These are phyloP conservation scores for Maudiozyma bulderi DNA, from an alignment of 805 yeast genomes.

Conservation along the genomic window DNA sequence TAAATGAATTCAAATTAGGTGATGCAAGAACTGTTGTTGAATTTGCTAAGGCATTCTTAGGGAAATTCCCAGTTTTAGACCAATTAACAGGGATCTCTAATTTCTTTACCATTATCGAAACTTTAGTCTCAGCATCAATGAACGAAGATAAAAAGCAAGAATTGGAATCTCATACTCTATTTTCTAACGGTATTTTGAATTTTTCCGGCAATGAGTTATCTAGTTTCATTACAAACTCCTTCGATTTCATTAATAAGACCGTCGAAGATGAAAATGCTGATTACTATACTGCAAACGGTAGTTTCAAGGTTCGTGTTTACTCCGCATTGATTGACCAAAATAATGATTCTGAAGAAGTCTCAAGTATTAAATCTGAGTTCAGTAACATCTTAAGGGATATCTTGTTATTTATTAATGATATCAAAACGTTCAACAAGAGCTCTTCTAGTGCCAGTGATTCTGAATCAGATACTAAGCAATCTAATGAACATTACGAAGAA, in stretches of 20 bases:
- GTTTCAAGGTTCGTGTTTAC: conserved; percentile 47
- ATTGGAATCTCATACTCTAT: conserved; percentile 46
- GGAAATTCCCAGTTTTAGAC: conserved; percentile 56
- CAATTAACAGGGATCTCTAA: conserved; percentile 49
- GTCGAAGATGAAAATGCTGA: conserved; percentile 31
- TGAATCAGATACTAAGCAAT: conserved; percentile 13
- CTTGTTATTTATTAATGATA: conserved; percentile 17
- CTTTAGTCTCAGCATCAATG: conserved; percentile 30
- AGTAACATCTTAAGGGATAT: conserved; percentile 17
- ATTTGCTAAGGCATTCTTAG: conserved; percentile 61
- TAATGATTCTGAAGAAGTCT: conserved; percentile 8
- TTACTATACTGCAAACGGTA: conserved; percentile 18
- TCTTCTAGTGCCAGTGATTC: conserved; percentile 1
- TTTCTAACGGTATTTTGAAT: conserved; percentile 51
- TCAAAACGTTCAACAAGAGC: conserved; percentile 1
- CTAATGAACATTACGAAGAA: conserved; percentile 17
- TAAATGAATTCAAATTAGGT: conserved; percentile 45
- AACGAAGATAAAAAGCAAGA: conserved; percentile 32
- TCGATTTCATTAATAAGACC: conserved; percentile 48
- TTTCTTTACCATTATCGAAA: conserved; percentile 34
- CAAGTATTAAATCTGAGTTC: conserved; percentile 18
- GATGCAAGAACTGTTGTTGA: conserved; percentile 65
- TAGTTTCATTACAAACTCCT: conserved; percentile 40
- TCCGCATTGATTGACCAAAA: conserved; percentile 38
- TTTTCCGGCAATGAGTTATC: conserved; percentile 40